A percentile compares a stretch with the other conserved stretches of the same genome.
These are phyloP conservation scores for Plectosphaerella cucumerina DNA, from an alignment of 2,329 filamentous ascomycete species.

Conservation along the genomic window DNA sequence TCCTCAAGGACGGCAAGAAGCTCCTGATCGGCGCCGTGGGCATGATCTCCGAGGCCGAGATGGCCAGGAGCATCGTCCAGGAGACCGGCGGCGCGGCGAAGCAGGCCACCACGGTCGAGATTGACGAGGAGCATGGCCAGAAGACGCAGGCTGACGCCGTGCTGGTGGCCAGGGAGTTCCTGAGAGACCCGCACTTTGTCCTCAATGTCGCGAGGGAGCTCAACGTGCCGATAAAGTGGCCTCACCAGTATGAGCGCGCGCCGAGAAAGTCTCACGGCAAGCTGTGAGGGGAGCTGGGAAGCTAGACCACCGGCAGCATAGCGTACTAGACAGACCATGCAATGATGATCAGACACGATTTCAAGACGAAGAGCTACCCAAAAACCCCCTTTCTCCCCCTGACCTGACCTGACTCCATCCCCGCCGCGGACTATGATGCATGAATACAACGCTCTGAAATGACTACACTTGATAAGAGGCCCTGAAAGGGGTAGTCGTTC, in stretches of 20 bases:
- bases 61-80: constrained; percentile 58
- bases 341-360: no score
- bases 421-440: no score
- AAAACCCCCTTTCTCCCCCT: no score
- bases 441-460: no score
- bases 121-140: constrained; percentile 32
- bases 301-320: no score
- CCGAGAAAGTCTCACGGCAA: constrained; percentile 19
- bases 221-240: constrained; percentile 65
- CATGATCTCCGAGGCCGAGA: constrained; percentile 62
- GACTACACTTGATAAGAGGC: no score
- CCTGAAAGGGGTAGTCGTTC: no score
- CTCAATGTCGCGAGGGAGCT: constrained; percentile 70
- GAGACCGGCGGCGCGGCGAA: constrained; percentile 35
- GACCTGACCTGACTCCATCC: no score
- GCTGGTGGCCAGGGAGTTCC: constrained; percentile 69
- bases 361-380: no score
- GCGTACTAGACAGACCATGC: no score
- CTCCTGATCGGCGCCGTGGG: constrained; percentile 74
- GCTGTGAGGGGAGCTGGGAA: neutral
- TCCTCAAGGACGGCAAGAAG: constrained; percentile 42
- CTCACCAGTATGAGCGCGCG: constrained; percentile 57
- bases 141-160: constrained; percentile 61
- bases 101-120: constrained; percentile 26
- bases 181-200: constrained; percentile 78